A percentile compares a stretch with the other conserved stretches of the same genome.
phyloP scores from a whole-genome alignment of 805 yeast genomes.

The Cyberlindnera mycetangii region DNA sequence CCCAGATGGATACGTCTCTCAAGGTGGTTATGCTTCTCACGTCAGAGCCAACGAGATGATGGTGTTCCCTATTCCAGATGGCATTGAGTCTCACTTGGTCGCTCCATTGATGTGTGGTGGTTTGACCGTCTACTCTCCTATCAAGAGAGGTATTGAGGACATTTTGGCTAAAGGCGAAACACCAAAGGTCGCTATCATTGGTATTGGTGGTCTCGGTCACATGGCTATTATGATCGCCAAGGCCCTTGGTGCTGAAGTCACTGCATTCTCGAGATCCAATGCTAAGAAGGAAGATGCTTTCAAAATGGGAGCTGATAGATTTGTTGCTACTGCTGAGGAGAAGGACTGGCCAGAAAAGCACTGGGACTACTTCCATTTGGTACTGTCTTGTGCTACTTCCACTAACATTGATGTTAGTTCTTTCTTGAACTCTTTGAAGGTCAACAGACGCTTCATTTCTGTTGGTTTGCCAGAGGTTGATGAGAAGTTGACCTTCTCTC shows the following conservation, averaged over 20 bases:
- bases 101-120: constrained; percentile 83
- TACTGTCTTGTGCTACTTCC: constrained; percentile 48
- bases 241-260: constrained; percentile 59
- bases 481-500: constrained; percentile 39
- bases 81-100: constrained; percentile 47
- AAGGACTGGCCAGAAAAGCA: constrained; percentile 37
- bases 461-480: constrained; percentile 64
- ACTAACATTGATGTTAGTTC: constrained; percentile 45
- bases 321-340: constrained; percentile 51
- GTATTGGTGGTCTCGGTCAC: constrained; percentile 58
- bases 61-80: constrained; percentile 62
- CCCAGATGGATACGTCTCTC: constrained; percentile 45
- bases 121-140: constrained; percentile 66
- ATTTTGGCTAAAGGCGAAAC: constrained; percentile 18
- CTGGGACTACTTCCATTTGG: constrained; percentile 40
- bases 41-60: constrained; percentile 62
- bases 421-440: constrained; percentile 49
- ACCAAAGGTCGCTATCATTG: constrained; percentile 49
- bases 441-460: constrained; percentile 55
- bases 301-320: constrained; percentile 51
- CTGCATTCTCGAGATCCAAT: constrained; percentile 50
- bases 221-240: constrained; percentile 54
- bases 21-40: constrained; percentile 71
- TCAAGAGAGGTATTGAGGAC: constrained; percentile 39
- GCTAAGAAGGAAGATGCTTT: constrained; percentile 47